These are phyloP conservation scores for Gillenia trifoliata DNA, from an alignment of 306 rosid species.

Conservation along the genomic window DNA sequence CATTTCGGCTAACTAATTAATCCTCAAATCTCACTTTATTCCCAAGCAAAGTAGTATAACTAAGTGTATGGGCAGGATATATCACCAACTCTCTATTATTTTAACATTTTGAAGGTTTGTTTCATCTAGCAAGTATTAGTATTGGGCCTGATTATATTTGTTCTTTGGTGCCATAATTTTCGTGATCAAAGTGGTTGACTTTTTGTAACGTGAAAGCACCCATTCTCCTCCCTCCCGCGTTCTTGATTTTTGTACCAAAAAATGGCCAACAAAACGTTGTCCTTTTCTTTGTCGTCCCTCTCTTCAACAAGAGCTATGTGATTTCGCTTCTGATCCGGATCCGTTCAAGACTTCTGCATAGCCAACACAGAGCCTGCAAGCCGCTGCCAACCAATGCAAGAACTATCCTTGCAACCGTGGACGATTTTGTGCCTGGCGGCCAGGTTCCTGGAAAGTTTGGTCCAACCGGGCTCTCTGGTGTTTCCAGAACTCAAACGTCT, in stretches of 20 bases:
- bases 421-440: constrained; percentile 78
- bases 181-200: background rate
- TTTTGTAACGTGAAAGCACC: background rate
- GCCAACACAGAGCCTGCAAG: constrained; percentile 25
- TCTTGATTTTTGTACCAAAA: constrained; percentile 4
- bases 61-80: background rate
- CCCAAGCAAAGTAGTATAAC: constrained; percentile 21
- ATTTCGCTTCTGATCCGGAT: constrained; percentile 81
- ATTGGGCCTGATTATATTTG: background rate
- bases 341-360: constrained; percentile 84
- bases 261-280: constrained; percentile 26
- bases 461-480: constrained; percentile 52
- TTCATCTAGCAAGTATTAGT: background rate
- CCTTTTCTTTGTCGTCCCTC: constrained; percentile 25
- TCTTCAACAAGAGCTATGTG: constrained; percentile 20
- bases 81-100: too few relatives aligned
- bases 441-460: constrained; percentile 55
- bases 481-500: constrained; percentile 54
- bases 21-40: constrained; percentile 18
- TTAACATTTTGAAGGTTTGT: background rate
- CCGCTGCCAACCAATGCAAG: constrained; percentile 46
- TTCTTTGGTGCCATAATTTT: background rate
- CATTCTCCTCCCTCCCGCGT: constrained; percentile 4
- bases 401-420: constrained; percentile 59
- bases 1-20: constrained; percentile 34